Evolutionary conservation across 805 yeast species (phyloP).

Genomic region (Candida corydali): DNA sequence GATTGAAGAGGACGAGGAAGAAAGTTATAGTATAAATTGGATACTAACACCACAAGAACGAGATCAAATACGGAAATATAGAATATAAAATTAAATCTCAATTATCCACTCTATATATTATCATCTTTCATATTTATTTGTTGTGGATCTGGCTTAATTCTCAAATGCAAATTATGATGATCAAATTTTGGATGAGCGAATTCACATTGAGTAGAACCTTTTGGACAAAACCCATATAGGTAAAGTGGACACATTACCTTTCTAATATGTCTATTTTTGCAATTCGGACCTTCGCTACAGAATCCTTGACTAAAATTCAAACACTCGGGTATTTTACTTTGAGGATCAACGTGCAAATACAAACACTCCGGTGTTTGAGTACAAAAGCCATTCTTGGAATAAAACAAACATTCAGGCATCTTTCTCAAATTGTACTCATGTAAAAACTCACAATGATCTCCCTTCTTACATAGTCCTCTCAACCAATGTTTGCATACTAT

Average conservation of each 20-base stretch:
- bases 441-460: conserved; percentile 91
- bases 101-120: background rate
- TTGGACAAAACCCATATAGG: conserved; percentile 89
- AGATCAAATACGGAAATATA: conserved; percentile 52
- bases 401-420: conserved; percentile 96
- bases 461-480: conserved; percentile 93
- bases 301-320: conserved; percentile 80
- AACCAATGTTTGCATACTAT: conserved; percentile 99
- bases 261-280: conserved; percentile 76
- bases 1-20: conserved; percentile 21
- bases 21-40: conserved; percentile 50
- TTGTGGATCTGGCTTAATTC: conserved; percentile 36
- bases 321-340: conserved; percentile 83
- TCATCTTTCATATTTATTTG: conserved; percentile 1
- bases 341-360: conserved; percentile 88
- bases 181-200: conserved; percentile 81
- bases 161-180: conserved; percentile 35
- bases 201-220: conserved; percentile 73
- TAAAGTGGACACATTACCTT: conserved; percentile 73
- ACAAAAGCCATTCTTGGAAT: conserved; percentile 77
- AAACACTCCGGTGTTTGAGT: conserved; percentile 93
- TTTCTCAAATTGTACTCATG: conserved; percentile 92
- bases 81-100: conserved; percentile 36
- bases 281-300: conserved; percentile 87
- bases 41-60: conserved; percentile 75